phyloP scores from a whole-genome alignment of 208 protist genomes.

The Trypanosomatidae sp. region DNA sequence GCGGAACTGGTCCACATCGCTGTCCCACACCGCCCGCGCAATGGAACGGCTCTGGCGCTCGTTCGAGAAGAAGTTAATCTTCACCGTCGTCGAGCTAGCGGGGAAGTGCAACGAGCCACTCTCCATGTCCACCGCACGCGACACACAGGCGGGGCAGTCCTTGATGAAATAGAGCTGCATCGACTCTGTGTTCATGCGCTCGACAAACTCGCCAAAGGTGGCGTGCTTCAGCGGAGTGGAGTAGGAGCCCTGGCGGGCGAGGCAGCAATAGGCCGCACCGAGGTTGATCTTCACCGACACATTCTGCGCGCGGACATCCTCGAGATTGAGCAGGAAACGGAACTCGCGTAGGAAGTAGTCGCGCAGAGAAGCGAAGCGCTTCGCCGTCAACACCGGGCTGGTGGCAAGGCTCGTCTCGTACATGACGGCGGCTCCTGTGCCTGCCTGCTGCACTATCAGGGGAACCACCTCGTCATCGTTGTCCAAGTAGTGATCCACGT shows the following conservation, averaged over 20 bases:
- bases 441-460: conserved; percentile 45
- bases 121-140: conserved; percentile 77
- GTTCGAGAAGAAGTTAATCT: conserved; percentile 86
- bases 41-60: conserved; percentile 75
- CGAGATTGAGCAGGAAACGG: conserved; percentile 56
- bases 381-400: conserved; percentile 73
- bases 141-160: conserved; percentile 79
- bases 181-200: conserved; percentile 84
- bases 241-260: conserved; percentile 72
- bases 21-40: conserved; percentile 81
- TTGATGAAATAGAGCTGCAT: conserved; percentile 89
- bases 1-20: conserved; percentile 66
- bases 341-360: conserved; percentile 80
- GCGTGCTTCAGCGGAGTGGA: conserved; percentile 79
- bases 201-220: conserved; percentile 80
- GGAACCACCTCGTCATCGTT: conserved; percentile 47
- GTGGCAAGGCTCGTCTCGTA: conserved; percentile 53
- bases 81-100: conserved; percentile 63
- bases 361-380: conserved; percentile 58
- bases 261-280: conserved; percentile 82
- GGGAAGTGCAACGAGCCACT: conserved; percentile 72
- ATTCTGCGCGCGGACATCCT: conserved; percentile 74
- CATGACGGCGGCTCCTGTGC: conserved; percentile 10
- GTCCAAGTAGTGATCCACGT: conserved; percentile 49
- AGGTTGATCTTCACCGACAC: conserved; percentile 79